Percentiles rank a stretch among this genome's conserved stretches.
These are phyloP conservation scores for Diplodia seriata DNA, from an alignment of 2,329 filamentous ascomycete genomes.

Conservation along the genomic window DNA sequence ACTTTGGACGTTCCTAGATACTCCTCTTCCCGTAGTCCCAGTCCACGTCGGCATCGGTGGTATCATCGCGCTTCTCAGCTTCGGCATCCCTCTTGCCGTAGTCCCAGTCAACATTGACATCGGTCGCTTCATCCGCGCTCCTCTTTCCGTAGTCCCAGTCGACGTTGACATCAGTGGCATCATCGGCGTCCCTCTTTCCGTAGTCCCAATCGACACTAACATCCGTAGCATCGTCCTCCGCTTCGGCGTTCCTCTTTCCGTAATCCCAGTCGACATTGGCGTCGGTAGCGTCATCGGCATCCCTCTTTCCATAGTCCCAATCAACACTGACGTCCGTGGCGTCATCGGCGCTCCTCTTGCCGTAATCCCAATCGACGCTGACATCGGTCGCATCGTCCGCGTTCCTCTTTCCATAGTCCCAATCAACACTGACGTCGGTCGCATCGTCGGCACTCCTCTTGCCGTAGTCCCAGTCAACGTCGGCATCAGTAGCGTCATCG, in stretches of 20 bases:
- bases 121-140: too few species aligned
- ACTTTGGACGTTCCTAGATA: too few species aligned
- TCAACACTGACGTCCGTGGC: too few species aligned
- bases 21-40: background rate
- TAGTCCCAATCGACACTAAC: too few species aligned
- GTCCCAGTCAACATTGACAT: background rate
- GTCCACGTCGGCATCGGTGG: background rate
- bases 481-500: background rate
- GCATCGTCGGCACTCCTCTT: background rate
- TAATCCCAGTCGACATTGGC: too few species aligned
- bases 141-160: background rate
- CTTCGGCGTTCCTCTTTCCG: too few species aligned
- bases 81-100: background rate
- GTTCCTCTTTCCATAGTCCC: background rate
- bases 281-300: too few species aligned
- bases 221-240: too few species aligned
- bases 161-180: background rate
- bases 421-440: background rate
- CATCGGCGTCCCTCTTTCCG: too few species aligned
- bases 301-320: too few species aligned
- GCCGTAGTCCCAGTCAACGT: background rate
- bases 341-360: background rate
- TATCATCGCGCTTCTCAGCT: background rate
- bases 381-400: background rate
- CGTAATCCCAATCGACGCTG: background rate